Conservation (phyloP, 768 basidiomycete species). For the Agaricus subrufescens region DNA sequence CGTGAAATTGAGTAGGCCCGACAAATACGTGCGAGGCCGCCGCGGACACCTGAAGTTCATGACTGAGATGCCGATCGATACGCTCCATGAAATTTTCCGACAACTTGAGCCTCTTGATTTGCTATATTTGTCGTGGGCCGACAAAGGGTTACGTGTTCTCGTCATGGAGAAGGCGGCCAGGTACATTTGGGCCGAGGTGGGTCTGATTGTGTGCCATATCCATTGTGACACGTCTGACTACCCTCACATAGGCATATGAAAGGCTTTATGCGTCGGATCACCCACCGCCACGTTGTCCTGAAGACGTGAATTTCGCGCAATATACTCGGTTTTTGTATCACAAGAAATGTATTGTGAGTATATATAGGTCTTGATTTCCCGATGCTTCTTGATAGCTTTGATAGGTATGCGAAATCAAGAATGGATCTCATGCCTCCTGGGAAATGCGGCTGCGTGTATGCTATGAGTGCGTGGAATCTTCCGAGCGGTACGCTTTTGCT, state of each 20-base stretch:
- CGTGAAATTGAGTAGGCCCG: background rate
- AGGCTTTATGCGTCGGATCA: background rate
- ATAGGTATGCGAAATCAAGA: background rate
- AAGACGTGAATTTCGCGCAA: conserved; percentile 1
- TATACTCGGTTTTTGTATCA: background rate
- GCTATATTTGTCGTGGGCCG: conserved; percentile 32
- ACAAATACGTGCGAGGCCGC: conserved; percentile 12
- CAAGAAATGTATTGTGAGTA: conserved; percentile 1
- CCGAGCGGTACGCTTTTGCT: background rate
- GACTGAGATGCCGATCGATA: conserved; percentile 29
- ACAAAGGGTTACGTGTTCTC: conserved; percentile 27
- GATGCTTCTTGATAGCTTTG: background rate
- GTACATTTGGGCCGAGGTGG: conserved; percentile 30
- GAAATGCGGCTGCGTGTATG: background rate
- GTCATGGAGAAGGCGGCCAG: conserved; percentile 18
- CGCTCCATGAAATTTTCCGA: conserved; percentile 32
- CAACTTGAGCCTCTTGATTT: conserved; percentile 34
- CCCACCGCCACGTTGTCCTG: background rate
- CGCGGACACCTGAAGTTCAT: conserved; percentile 20
- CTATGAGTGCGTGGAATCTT: background rate
- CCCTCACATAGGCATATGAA: background rate
- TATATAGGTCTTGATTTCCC: background rate
- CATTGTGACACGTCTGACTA: background rate
- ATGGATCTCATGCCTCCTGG: background rate
- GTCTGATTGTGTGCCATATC: background rate